These are phyloP conservation scores for Manihot esculenta DNA, from an alignment of 441 rosid species.

Conservation along the genomic window DNA sequence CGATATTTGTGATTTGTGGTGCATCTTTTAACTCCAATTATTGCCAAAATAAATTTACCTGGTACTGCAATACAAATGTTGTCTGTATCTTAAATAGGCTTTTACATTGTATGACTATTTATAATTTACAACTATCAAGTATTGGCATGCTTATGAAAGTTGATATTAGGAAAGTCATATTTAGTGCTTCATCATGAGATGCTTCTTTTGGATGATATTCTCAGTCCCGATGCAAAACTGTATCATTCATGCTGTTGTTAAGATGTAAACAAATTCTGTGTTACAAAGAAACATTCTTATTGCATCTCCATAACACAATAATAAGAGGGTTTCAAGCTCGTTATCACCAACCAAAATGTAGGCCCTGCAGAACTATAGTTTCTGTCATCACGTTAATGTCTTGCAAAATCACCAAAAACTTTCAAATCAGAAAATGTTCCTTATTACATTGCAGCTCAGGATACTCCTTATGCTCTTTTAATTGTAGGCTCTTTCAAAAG, in stretches of 20 bases:
- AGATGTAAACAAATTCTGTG: background rate
- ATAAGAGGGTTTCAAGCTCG: background rate
- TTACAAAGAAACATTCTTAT: background rate
- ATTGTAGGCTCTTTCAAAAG: conserved; percentile 78
- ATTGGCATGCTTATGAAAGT: background rate
- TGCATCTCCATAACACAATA: background rate
- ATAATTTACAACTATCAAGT: background rate
- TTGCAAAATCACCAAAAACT: no score
- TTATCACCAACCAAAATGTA: background rate
- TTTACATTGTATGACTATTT: background rate
- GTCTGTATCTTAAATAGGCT: background rate
- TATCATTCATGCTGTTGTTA: background rate
- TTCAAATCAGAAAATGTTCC: background rate
- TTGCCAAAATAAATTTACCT: background rate
- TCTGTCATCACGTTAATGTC: no score
- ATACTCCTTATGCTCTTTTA: conserved; percentile 8
- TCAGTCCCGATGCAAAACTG: background rate
- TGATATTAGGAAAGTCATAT: background rate
- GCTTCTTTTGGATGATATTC: background rate
- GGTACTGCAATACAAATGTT: background rate
- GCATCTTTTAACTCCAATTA: background rate
- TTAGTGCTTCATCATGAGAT: background rate
- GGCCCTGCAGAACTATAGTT: no score
- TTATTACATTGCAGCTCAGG: background rate
- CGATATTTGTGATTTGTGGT: background rate